phyloP scores from a whole-genome alignment of 176 grass and related monocot species.

The Hsuehochloa calcarea region DNA sequence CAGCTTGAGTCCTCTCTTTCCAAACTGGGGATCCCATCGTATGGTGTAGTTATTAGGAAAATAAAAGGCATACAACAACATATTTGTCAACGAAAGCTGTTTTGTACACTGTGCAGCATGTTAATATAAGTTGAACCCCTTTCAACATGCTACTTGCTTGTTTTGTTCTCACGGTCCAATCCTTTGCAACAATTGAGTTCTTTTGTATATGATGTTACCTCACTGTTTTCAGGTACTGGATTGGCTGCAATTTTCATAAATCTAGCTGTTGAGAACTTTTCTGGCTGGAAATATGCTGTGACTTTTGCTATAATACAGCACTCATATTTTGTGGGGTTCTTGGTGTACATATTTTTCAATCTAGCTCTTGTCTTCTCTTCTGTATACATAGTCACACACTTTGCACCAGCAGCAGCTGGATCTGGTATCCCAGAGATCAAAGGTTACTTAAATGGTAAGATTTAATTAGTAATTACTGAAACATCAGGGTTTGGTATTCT shows the following conservation, averaged over 20 bases:
- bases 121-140: not conserved
- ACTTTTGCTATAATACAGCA: conserved; percentile 96
- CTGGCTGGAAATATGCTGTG: conserved; percentile 94
- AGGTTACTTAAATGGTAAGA: conserved; percentile 96
- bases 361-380: conserved; percentile 88
- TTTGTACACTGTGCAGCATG: not conserved
- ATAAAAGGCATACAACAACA: not conserved
- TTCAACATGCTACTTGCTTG: not conserved
- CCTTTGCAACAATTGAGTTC: not conserved
- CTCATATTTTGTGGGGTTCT: conserved; percentile 89
- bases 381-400: conserved; percentile 85
- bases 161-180: conserved; percentile 6
- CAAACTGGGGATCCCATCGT: not conserved
- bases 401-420: conserved; percentile 95
- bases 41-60: not conserved
- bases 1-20: not conserved
- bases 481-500: conserved; percentile 14
- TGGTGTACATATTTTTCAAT: conserved; percentile 84
- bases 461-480: conserved; percentile 25
- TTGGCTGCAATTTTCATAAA: conserved; percentile 98
- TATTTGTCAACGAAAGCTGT: not conserved
- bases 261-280: conserved; percentile 96
- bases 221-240: conserved; percentile 80
- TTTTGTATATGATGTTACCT: conserved; percentile 17
- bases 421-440: conserved; percentile 99